Percentiles rank a stretch among this genome's conserved stretches.
These are phyloP conservation scores for Leccinellum rugosiceps DNA, from an alignment of 768 basidiomycete genomes.

Conservation along the genomic window DNA sequence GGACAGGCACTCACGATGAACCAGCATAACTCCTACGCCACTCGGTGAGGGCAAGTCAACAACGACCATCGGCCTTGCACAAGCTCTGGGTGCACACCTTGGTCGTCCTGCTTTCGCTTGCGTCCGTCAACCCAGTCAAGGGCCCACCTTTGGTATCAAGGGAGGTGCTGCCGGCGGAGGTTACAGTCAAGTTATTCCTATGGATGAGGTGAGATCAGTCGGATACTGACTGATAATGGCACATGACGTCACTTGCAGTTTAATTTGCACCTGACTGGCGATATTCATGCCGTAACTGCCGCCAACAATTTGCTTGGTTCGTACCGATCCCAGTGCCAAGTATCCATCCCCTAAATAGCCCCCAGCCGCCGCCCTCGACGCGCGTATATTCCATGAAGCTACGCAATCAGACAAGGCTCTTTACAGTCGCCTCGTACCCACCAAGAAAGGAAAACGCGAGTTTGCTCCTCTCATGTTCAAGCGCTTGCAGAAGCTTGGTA, in stretches of 20 bases:
- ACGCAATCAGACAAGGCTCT: slow-evolving; percentile 95
- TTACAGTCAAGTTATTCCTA: slow-evolving; percentile 98
- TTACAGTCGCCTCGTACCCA: slow-evolving; percentile 87
- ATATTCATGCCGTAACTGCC: slow-evolving; percentile 96
- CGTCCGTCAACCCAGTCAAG: slow-evolving; percentile 97
- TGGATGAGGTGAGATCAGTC: slow-evolving; percentile 75
- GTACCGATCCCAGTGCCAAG: slow-evolving; percentile 5
- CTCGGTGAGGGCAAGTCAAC: slow-evolving; percentile 98
- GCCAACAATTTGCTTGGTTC: slow-evolving; percentile 93
- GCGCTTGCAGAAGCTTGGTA: slow-evolving; percentile 91
- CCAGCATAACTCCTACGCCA: slow-evolving; percentile 91
- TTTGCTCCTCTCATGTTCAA: slow-evolving; percentile 97
- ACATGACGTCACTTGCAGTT: slow-evolving; percentile 49
- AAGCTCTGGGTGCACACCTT: slow-evolving; percentile 93
- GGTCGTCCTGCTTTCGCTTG: slow-evolving; percentile 92
- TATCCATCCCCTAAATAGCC: slow-evolving; percentile 1
- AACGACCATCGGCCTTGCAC: slow-evolving; percentile 94
- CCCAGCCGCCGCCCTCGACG: slow-evolving; percentile 90
- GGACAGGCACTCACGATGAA: not conserved
- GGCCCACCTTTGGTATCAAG: slow-evolving; percentile 98
- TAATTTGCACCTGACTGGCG: slow-evolving; percentile 93
- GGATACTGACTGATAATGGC: not conserved
- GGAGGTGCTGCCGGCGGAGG: slow-evolving; percentile 98
- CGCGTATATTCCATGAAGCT: slow-evolving; percentile 95
- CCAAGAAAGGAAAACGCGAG: slow-evolving; percentile 90